Conservation (phyloP, 768 basidiomycete species). For the Sutorius australiensis region DNA sequence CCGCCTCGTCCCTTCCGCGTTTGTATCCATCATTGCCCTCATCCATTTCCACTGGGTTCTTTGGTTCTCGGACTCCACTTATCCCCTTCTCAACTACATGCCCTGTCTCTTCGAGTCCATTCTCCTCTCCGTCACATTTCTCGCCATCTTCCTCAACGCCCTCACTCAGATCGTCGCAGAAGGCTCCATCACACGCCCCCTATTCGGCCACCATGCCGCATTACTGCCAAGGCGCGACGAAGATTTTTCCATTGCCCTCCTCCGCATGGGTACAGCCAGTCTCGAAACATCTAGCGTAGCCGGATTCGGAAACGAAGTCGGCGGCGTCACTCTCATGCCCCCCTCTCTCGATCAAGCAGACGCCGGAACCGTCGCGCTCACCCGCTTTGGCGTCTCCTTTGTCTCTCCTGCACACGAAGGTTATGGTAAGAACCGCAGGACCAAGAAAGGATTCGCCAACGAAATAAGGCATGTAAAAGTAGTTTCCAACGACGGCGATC, state of each 20-base stretch:
- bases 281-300: slow-evolving; percentile 69
- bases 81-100: slow-evolving; percentile 72
- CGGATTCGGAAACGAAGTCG: slow-evolving; percentile 74
- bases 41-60: slow-evolving; percentile 66
- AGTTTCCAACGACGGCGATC: slow-evolving; percentile 33
- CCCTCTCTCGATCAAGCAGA: slow-evolving; percentile 16
- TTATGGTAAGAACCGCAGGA: slow-evolving; percentile 20
- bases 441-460: slow-evolving; percentile 43
- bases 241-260: slow-evolving; percentile 66
- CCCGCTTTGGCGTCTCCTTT: slow-evolving; percentile 40
- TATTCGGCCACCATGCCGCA: slow-evolving; percentile 47
- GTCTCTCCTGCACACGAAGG: slow-evolving; percentile 30
- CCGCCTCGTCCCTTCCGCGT: slow-evolving; percentile 65
- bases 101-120: slow-evolving; percentile 69
- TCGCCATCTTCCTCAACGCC: slow-evolving; percentile 59
- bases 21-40: slow-evolving; percentile 57
- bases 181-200: slow-evolving; percentile 53
- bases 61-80: slow-evolving; percentile 43
- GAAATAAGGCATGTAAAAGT: slow-evolving; percentile 46
- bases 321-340: slow-evolving; percentile 38
- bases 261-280: slow-evolving; percentile 71
- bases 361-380: slow-evolving; percentile 37
- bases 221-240: slow-evolving; percentile 58
- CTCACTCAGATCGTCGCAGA: slow-evolving; percentile 64
- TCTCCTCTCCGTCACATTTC: slow-evolving; percentile 51